Base-by-base conservation (phyloP, 352 stramenopile species). In the Pythium vanterpoolii region DNA sequence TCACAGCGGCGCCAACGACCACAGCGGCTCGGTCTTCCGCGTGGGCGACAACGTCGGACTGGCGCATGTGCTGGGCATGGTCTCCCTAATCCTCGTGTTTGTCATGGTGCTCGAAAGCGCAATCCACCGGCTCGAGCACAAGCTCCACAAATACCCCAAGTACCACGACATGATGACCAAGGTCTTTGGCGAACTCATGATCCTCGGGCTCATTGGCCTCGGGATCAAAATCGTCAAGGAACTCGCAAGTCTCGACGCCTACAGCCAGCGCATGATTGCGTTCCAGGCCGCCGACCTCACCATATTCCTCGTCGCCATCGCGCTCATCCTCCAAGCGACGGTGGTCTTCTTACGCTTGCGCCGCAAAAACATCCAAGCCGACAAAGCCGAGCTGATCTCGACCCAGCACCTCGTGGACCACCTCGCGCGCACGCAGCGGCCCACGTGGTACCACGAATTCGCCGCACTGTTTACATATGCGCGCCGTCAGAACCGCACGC, bases 121-220 rank as follows among this genome's bases (percentile, higher is more conserved):
- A 13, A 60, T 87, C 40, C 77, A 90, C 44, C 34, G 59, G n/a
- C 59, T 86, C 6, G 71, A 79, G 36, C 72, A 86, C 56, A 66
- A 79, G 40, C 55, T 87, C n/a, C 51, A 70, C 2, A 62, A 55
- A 28, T 83, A 76, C 54, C 72, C 73, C 42, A 90, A 87, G 64
- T 90, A 87, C 53, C 58, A 84, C 48, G 72, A 87, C 38, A 90
- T 90, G 69, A 63, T 88, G 28, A 79, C 70, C 23, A 89, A 89
- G 49, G 70, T 68, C 8, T 88, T 62, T 36, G 62, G 62, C 31
- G 64, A 70, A 46, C 62, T 70, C 62, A 70, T 65, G 62, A 66
- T 70, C 48, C 38, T 70, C 3, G 70, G 70, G 5, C 44, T 77
- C 47, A 77, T 77, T 55, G 64, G 66, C 30, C 52, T 77, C 33